These are phyloP conservation scores for Herpotrichia juniperi DNA, from an alignment of 2,329 filamentous ascomycete species.

Conservation along the genomic window DNA sequence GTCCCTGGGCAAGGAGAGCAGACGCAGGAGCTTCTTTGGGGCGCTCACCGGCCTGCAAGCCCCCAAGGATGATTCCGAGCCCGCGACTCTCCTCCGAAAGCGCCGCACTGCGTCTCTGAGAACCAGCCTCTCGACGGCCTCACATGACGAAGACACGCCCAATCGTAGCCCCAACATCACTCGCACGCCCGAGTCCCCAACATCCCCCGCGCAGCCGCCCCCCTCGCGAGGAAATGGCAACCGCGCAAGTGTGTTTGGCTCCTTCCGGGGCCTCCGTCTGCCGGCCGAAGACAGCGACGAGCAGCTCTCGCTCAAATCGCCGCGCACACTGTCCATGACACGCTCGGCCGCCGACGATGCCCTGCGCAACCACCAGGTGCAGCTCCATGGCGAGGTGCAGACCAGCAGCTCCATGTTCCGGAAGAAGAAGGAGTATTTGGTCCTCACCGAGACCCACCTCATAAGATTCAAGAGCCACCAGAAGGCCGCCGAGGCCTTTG, in stretches of 20 bases:
- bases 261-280: conserved; percentile 60
- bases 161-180: conserved; percentile 1
- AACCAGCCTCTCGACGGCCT: conserved; percentile 36
- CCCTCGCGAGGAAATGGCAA: conserved; percentile 30
- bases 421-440: conserved; percentile 75
- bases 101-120: conserved; percentile 44
- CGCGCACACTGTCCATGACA: conserved; percentile 53
- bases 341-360: conserved; percentile 51
- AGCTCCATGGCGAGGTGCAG: conserved; percentile 73
- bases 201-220: conserved; percentile 13
- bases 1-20: conserved; percentile 36
- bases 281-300: conserved; percentile 58
- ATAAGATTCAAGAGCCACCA: conserved; percentile 71
- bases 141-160: conserved; percentile 23
- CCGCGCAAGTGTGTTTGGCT: conserved; percentile 59
- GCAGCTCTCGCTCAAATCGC: conserved; percentile 55
- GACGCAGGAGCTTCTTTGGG: conserved; percentile 45
- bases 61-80: conserved; percentile 42
- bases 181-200: neutral
- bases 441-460: conserved; percentile 72
- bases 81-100: conserved; percentile 44
- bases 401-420: conserved; percentile 72
- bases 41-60: conserved; percentile 34
- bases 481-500: conserved; percentile 68
- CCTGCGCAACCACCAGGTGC: conserved; percentile 50